Percentiles rank a stretch among this genome's conserved stretches.
Evolutionary conservation across 768 basidiomycete species (phyloP).

Genomic region (Termitomyces bulborhizus): DNA sequence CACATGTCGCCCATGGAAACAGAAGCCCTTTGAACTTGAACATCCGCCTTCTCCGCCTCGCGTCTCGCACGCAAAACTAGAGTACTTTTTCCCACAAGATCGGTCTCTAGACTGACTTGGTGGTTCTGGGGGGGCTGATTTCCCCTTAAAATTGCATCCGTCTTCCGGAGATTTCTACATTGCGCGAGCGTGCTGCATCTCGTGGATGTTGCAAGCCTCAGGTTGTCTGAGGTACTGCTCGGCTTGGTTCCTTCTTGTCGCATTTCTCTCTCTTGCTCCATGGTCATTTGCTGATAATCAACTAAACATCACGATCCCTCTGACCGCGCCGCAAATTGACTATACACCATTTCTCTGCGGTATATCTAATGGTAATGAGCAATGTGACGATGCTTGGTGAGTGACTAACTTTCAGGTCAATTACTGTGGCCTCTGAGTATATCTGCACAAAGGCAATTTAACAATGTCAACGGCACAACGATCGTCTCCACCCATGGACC

Average conservation of each 20-base stretch:
- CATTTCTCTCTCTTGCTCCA: conserved; percentile 4
- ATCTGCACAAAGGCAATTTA: conserved; percentile 10
- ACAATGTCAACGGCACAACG: conserved; percentile 14
- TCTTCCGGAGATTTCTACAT: neutral
- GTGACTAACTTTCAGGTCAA: conserved; percentile 2
- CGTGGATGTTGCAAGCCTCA: conserved; percentile 8
- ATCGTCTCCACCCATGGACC: conserved; percentile 38
- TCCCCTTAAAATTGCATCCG: neutral
- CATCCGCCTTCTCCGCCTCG: conserved; percentile 3
- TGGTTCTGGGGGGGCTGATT: conserved; percentile 1
- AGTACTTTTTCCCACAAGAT: neutral
- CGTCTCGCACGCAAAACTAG: neutral
- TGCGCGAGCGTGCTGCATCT: neutral
- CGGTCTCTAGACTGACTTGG: neutral
- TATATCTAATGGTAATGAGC: conserved; percentile 18
- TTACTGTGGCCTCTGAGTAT: neutral
- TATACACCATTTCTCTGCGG: conserved; percentile 46
- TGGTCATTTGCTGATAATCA: conserved; percentile 8
- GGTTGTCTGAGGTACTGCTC: conserved; percentile 1
- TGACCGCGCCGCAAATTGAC: conserved; percentile 32
- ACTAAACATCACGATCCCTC: conserved; percentile 31
- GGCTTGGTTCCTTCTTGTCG: conserved; percentile 7
- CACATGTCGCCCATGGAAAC: conserved; percentile 14
- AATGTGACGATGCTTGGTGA: conserved; percentile 42
- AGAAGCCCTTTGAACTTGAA: conserved; percentile 6